Percentiles rank a stretch among this genome's conserved stretches.
phyloP scores from a whole-genome alignment of 2,329 filamentous ascomycete species.

The Fusarium sp. region DNA sequence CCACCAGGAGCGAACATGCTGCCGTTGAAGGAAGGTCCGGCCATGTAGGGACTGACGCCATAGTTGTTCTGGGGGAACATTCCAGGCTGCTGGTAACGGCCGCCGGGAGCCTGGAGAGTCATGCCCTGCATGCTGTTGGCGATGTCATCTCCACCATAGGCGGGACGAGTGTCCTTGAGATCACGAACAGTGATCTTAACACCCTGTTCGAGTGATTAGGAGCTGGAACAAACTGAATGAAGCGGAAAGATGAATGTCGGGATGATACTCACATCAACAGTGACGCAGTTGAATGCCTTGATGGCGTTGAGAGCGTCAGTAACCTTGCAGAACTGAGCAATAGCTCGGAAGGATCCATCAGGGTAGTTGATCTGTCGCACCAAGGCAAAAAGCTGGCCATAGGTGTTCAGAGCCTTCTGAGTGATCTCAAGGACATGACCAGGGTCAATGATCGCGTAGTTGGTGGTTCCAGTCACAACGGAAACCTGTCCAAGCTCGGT shows the following conservation, averaged over 20 bases:
- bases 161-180: conserved; percentile 4
- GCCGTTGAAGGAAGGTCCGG: conserved; percentile 49
- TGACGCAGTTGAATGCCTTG: conserved; percentile 52
- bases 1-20: conserved; percentile 52
- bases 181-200: conserved; percentile 1
- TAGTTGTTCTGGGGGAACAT: conserved; percentile 47
- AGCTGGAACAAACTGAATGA: conserved; percentile 42
- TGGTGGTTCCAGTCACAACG: conserved; percentile 46
- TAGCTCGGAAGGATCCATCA: conserved; percentile 62
- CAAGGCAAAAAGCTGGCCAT: conserved; percentile 69
- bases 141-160: conserved; percentile 6
- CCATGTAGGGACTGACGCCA: conserved; percentile 55
- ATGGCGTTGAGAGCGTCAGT: conserved; percentile 60
- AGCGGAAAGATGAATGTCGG: not conserved
- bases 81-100: conserved; percentile 8
- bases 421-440: conserved; percentile 57
- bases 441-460: conserved; percentile 38
- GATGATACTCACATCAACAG: conserved; percentile 47
- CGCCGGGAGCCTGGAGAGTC: conserved; percentile 3
- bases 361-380: conserved; percentile 59
- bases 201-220: conserved; percentile 7
- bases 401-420: conserved; percentile 58
- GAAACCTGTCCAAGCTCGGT: conserved; percentile 51
- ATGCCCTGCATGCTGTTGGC: conserved; percentile 41
- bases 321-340: conserved; percentile 69